Percentiles rank a stretch among this genome's conserved stretches.
Evolutionary conservation across 2,329 filamentous ascomycete genomes (phyloP).

Genomic region (Colletotrichum sp.): DNA sequence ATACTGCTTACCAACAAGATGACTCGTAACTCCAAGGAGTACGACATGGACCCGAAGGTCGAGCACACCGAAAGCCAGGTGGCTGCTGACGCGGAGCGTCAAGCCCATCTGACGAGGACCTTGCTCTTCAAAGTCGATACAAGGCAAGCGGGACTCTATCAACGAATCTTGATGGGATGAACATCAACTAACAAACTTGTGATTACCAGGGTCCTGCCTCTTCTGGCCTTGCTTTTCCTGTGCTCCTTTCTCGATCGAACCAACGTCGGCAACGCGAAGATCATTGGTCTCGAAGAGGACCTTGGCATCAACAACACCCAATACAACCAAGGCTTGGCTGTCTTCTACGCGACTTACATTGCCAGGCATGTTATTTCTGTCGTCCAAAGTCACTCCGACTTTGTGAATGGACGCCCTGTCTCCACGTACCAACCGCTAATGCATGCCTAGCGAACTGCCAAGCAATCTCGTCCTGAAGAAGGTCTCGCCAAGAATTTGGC

Average conservation of each 20-base stretch:
- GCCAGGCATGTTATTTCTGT: conserved; percentile 45
- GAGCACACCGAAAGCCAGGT: conserved; percentile 24
- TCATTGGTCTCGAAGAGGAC: conserved; percentile 65
- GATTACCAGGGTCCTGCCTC: conserved; percentile 58
- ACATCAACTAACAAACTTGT: neutral
- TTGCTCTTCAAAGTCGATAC: conserved; percentile 34
- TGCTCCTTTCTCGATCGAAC: conserved; percentile 71
- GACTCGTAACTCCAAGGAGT: neutral
- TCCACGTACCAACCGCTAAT: conserved; percentile 3
- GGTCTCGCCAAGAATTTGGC: conserved; percentile 63
- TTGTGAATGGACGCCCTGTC: neutral
- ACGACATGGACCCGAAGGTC: conserved; percentile 21
- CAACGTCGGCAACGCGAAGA: conserved; percentile 76
- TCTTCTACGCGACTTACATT: conserved; percentile 71
- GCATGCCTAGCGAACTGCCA: conserved; percentile 58
- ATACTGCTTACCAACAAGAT: neutral
- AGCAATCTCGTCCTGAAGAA: conserved; percentile 69
- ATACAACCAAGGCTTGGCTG: conserved; percentile 67
- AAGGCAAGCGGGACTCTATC: conserved; percentile 8
- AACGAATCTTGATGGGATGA: neutral
- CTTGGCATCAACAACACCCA: conserved; percentile 63
- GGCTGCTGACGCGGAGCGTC: conserved; percentile 11
- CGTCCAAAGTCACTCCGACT: neutral
- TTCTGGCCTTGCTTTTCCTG: conserved; percentile 68
- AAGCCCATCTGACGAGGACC: conserved; percentile 24